Conservation (phyloP, 768 basidiomycete genomes). For the Pleurotus djamor region DNA sequence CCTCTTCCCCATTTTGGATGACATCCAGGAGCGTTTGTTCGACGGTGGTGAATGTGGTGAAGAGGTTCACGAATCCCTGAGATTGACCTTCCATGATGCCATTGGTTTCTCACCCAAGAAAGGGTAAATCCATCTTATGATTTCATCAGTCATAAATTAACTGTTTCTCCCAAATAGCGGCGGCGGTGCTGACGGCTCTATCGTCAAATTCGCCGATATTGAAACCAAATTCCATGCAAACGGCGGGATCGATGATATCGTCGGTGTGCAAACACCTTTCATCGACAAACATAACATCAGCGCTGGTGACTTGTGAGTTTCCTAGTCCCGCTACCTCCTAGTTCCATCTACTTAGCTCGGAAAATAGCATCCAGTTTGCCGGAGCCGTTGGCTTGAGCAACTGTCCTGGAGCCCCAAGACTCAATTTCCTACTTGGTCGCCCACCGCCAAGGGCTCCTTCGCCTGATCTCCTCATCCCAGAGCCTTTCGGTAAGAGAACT, state of each 20-base stretch:
- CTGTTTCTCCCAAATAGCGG: slow-evolving; percentile 17
- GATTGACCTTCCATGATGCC: slow-evolving; percentile 38
- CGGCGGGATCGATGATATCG: slow-evolving; percentile 27
- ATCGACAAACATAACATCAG: slow-evolving; percentile 22
- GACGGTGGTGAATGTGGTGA: slow-evolving; percentile 27
- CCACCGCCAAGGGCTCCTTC: slow-evolving; percentile 13
- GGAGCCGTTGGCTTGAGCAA: slow-evolving; percentile 30
- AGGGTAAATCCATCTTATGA: slow-evolving; percentile 18
- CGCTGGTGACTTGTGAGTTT: slow-evolving; percentile 31
- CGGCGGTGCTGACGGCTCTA: slow-evolving; percentile 35
- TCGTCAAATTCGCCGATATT: slow-evolving; percentile 27
- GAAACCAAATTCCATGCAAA: slow-evolving; percentile 33
- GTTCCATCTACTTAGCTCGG: no score
- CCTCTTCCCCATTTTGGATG: slow-evolving; percentile 21
- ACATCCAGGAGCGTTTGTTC: slow-evolving; percentile 19
- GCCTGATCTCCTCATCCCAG: slow-evolving; percentile 17
- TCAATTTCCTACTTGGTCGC: slow-evolving; percentile 25
- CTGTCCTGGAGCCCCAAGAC: slow-evolving; percentile 30
- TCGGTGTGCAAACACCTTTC: slow-evolving; percentile 23
- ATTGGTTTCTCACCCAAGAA: slow-evolving; percentile 34
- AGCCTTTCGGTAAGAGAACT: slow-evolving; percentile 13
- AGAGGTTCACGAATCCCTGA: slow-evolving; percentile 26
- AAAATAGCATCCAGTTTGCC: slow-evolving; percentile 31
- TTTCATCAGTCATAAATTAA: not conserved
- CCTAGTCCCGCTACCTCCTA: no score